These are phyloP conservation scores for Furcasterigmium furcatum DNA, from an alignment of 2,329 filamentous ascomycete genomes.

Conservation along the genomic window DNA sequence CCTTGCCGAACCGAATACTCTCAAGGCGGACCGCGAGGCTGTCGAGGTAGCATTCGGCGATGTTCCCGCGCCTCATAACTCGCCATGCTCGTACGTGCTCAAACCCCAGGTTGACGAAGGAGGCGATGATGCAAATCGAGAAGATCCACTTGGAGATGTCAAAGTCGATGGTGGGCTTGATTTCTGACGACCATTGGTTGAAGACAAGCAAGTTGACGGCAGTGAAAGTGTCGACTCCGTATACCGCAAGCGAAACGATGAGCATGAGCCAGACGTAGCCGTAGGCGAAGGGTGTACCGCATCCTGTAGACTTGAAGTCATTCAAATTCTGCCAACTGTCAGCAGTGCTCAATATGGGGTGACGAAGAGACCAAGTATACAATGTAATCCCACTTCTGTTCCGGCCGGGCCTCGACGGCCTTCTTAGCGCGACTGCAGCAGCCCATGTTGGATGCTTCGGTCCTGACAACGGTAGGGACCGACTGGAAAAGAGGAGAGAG, in stretches of 20 bases:
- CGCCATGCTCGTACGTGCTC: slow-evolving; percentile 77
- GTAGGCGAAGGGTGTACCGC: slow-evolving; percentile 76
- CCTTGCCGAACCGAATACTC: slow-evolving; percentile 70
- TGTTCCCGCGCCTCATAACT: slow-evolving; percentile 79
- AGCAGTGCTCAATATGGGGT: no score
- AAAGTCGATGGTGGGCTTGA: slow-evolving; percentile 75
- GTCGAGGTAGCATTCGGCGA: slow-evolving; percentile 90
- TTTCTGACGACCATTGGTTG: slow-evolving; percentile 81
- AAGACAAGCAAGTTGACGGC: slow-evolving; percentile 88
- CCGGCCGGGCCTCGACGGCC: slow-evolving; percentile 64
- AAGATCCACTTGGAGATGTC: slow-evolving; percentile 92
- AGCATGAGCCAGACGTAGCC: slow-evolving; percentile 76
- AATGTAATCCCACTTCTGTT: slow-evolving; percentile 95
- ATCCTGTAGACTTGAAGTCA: slow-evolving; percentile 84
- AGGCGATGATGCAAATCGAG: slow-evolving; percentile 85
- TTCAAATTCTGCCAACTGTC: slow-evolving; percentile 36
- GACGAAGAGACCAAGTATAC: no score
- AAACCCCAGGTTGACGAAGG: slow-evolving; percentile 76
- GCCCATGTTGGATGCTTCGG: slow-evolving; percentile 52
- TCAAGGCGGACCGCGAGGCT: slow-evolving; percentile 81
- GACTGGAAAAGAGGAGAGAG: slow-evolving; percentile 3
- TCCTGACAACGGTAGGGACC: neutral
- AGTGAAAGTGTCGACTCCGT: slow-evolving; percentile 88
- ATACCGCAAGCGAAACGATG: slow-evolving; percentile 76
- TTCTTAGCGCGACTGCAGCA: slow-evolving; percentile 62